A percentile compares a stretch with the other conserved stretches of the same genome.
Evolutionary conservation across 2,329 filamentous ascomycete species (phyloP).

Genomic region (Hypoxylon sp.): DNA sequence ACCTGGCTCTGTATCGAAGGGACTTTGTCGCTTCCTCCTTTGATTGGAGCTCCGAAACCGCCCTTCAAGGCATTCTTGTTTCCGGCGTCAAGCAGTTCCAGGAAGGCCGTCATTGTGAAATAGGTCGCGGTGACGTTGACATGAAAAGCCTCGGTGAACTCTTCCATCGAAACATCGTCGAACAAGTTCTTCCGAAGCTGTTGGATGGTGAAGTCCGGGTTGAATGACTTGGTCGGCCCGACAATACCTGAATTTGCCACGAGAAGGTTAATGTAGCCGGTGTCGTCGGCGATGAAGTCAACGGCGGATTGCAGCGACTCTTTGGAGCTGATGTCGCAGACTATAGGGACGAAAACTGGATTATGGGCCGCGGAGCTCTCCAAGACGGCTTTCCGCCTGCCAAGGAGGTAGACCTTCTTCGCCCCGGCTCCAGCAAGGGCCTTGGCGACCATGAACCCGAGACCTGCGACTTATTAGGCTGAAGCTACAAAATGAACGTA

Average conservation of each 20-base stretch:
- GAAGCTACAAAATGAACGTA: background rate
- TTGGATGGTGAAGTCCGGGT: constrained; percentile 44
- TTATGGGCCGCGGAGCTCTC: constrained; percentile 56
- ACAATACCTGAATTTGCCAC: constrained; percentile 71
- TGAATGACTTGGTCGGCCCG: constrained; percentile 59
- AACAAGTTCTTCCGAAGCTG: constrained; percentile 61
- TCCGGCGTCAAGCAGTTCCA: constrained; percentile 50
- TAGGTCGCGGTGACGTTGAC: constrained; percentile 52
- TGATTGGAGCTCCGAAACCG: constrained; percentile 34
- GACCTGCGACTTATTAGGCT: constrained; percentile 36
- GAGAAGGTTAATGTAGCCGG: constrained; percentile 72
- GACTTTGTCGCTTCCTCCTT: constrained; percentile 34
- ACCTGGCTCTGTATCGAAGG: constrained; percentile 49
- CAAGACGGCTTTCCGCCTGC: constrained; percentile 60
- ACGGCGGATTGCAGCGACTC: constrained; percentile 69
- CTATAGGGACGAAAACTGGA: constrained; percentile 55
- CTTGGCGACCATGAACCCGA: constrained; percentile 46
- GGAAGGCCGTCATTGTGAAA: constrained; percentile 51
- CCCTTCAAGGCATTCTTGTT: constrained; percentile 48
- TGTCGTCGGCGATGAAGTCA: constrained; percentile 65
- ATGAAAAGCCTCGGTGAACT: constrained; percentile 68
- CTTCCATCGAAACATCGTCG: constrained; percentile 66
- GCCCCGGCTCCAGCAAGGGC: constrained; percentile 62
- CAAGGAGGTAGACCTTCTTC: constrained; percentile 65
- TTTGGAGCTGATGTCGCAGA: constrained; percentile 74